A percentile compares a stretch with the other conserved stretches of the same genome.
Conservation (phyloP, 1,284 basidiomycete species). For the Termitomyces sp. region DNA sequence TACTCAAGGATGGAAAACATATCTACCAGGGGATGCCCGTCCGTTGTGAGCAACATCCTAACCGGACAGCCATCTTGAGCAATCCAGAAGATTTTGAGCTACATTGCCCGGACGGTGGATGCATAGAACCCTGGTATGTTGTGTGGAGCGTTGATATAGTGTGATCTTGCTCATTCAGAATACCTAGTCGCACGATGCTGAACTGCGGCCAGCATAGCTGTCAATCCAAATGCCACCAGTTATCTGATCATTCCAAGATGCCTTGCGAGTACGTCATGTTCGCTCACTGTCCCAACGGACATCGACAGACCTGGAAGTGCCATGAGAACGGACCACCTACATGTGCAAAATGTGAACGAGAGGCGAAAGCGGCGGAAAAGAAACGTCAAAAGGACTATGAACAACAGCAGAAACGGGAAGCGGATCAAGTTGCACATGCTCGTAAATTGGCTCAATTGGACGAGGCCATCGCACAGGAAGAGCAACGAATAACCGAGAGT, state of each 20-base stretch:
- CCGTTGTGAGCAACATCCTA: conserved; percentile 49
- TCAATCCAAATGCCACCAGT: conserved; percentile 50
- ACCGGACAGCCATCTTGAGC: conserved; percentile 31
- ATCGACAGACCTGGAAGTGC: conserved; percentile 27
- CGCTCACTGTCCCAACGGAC: conserved; percentile 32
- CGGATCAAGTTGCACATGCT: conserved; percentile 26
- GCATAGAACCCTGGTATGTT: conserved; percentile 48
- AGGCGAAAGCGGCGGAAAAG: conserved; percentile 24
- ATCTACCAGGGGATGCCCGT: conserved; percentile 58
- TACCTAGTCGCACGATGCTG: conserved; percentile 36
- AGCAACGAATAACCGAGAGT: conserved; percentile 19
- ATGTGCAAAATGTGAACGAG: conserved; percentile 32
- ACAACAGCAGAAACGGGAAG: conserved; percentile 30
- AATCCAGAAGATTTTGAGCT: conserved; percentile 43
- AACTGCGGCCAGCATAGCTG: conserved; percentile 47
- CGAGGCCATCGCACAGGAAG: conserved; percentile 24
- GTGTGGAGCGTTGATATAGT: neutral
- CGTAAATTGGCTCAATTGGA: conserved; percentile 28
- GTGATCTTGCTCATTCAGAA: neutral
- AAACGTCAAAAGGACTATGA: conserved; percentile 25
- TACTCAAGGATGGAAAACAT: conserved; percentile 36
- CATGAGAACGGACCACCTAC: conserved; percentile 18
- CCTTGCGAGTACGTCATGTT: conserved; percentile 29
- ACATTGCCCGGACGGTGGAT: conserved; percentile 57
- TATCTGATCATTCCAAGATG: conserved; percentile 44